Percentiles rank a stretch among this genome's conserved stretches.
phyloP scores from a whole-genome alignment of 2,329 filamentous ascomycete genomes.

The Neurospora crassa region DNA sequence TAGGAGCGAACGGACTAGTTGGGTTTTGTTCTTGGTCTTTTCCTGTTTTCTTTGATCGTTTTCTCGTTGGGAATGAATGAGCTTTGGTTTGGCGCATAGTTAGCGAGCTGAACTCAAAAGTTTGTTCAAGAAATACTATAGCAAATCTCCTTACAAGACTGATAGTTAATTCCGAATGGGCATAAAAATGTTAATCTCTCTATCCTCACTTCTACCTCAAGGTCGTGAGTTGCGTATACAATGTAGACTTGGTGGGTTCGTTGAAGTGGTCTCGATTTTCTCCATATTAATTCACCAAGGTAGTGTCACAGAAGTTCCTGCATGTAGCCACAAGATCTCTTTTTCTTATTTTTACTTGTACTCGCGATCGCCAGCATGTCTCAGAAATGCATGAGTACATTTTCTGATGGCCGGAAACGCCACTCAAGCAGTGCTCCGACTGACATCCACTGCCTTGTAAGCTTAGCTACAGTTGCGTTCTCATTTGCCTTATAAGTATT shows the following conservation, averaged over 20 bases:
- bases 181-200: background rate
- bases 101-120: background rate
- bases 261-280: background rate
- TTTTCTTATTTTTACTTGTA: background rate
- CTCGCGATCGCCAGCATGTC: background rate
- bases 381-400: background rate
- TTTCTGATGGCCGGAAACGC: background rate
- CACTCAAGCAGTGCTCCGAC: background rate
- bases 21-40: slow-evolving; percentile 13
- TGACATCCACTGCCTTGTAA: background rate
- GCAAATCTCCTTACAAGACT: slow-evolving; percentile 2
- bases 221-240: background rate
- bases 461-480: background rate
- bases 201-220: background rate
- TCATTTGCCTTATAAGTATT: background rate
- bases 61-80: slow-evolving; percentile 8
- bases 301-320: background rate
- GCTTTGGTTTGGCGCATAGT: slow-evolving; percentile 1
- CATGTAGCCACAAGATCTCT: background rate
- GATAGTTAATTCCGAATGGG: slow-evolving; percentile 8
- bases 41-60: slow-evolving; percentile 13
- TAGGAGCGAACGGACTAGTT: background rate
- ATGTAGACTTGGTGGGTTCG: background rate
- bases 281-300: background rate
- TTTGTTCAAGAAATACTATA: background rate